Conservation (phyloP, 192 early-diverging fungal species). For the Radiomyces spectabilis region DNA sequence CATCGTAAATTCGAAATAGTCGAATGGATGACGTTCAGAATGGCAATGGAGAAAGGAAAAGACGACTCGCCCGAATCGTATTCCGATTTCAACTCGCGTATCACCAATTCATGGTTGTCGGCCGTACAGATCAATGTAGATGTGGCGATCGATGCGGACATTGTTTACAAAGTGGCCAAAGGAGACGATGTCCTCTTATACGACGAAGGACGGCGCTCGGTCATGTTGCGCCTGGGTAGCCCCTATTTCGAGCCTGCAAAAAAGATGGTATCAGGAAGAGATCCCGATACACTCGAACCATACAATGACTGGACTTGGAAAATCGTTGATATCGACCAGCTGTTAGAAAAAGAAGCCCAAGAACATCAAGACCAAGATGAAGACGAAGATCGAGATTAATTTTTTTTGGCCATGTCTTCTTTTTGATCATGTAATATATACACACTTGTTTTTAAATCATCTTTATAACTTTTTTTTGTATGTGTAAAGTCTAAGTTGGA, state of each 20-base stretch:
- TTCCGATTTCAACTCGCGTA: constrained; percentile 27
- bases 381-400: not conserved
- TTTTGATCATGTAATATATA: no score
- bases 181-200: constrained; percentile 19
- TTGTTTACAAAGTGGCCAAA: constrained; percentile 15
- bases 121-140: constrained; percentile 42
- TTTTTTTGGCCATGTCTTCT: no score
- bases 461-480: no score
- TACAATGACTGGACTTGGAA: constrained; percentile 43
- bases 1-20: constrained; percentile 21
- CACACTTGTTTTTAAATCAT: no score
- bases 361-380: not conserved
- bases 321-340: constrained; percentile 41
- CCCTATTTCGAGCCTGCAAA: constrained; percentile 46
- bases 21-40: constrained; percentile 32
- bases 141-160: constrained; percentile 36
- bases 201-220: constrained; percentile 34
- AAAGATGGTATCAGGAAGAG: constrained; percentile 35
- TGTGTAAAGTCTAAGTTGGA: no score
- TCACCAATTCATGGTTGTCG: constrained; percentile 36
- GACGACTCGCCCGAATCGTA: constrained; percentile 9
- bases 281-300: constrained; percentile 17
- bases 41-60: constrained; percentile 7
- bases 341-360: constrained; percentile 37
- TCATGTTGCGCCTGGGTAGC: constrained; percentile 39